phyloP scores from a whole-genome alignment of 2,329 filamentous ascomycete genomes.

The Clonostachys sp. region DNA sequence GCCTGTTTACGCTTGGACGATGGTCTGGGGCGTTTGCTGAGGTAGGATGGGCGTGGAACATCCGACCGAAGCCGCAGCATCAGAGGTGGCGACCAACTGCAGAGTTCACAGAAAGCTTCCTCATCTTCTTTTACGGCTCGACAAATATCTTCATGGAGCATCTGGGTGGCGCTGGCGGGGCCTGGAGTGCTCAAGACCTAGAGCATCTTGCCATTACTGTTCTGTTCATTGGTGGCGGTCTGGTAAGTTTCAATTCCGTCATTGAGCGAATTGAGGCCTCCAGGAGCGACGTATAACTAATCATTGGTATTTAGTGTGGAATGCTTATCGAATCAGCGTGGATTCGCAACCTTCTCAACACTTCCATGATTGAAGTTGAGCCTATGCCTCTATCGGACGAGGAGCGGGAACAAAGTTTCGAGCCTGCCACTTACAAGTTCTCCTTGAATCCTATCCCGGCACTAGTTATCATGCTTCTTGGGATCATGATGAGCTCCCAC shows the following conservation, averaged over 20 bases:
- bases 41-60: constrained; percentile 93
- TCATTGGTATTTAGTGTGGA: constrained; percentile 47
- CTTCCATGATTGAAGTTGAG: constrained; percentile 32
- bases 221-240: constrained; percentile 87
- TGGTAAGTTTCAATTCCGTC: constrained; percentile 53
- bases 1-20: constrained; percentile 78
- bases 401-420: constrained; percentile 31
- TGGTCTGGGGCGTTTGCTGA: constrained; percentile 90
- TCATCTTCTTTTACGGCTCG: constrained; percentile 85
- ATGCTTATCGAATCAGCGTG: constrained; percentile 78
- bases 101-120: constrained; percentile 83
- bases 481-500: constrained; percentile 94
- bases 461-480: constrained; percentile 79
- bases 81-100: constrained; percentile 70
- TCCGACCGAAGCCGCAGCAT: constrained; percentile 57
- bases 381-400: constrained; percentile 39
- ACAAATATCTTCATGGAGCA: constrained; percentile 94
- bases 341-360: constrained; percentile 64
- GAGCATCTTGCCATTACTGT: constrained; percentile 92
- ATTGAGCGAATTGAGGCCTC: neutral
- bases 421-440: constrained; percentile 64
- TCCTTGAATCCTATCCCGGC: constrained; percentile 87
- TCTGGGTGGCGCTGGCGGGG: constrained; percentile 64
- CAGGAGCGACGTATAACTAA: neutral
- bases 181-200: constrained; percentile 75